These are phyloP conservation scores for Entelexis sorbosivorans DNA, from an alignment of 1,139 yeast genomes.

Conservation along the genomic window DNA sequence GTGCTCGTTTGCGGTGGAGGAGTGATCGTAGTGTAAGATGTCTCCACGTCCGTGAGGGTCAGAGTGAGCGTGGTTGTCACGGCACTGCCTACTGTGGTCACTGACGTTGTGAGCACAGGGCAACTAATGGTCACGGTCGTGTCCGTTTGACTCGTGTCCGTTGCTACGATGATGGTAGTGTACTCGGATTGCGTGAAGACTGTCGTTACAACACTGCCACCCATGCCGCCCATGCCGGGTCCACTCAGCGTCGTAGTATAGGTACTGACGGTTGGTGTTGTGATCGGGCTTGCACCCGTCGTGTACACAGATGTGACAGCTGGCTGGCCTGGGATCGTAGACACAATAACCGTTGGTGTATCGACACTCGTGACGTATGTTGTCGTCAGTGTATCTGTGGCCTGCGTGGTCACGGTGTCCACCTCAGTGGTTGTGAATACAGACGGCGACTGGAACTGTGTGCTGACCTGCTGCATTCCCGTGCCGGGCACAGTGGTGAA, in stretches of 20 bases:
- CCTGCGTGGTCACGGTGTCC: conserved; percentile 2
- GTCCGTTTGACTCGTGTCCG: conserved; percentile 9
- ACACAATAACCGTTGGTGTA: not conserved
- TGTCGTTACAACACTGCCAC: not conserved
- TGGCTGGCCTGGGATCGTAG: conserved; percentile 15
- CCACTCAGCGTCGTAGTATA: not conserved
- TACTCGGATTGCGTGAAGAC: conserved; percentile 15
- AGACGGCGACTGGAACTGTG: not conserved
- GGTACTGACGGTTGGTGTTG: not conserved
- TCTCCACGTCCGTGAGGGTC: conserved; percentile 7
- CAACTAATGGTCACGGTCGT: conserved; percentile 16
- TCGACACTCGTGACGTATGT: conserved; percentile 10
- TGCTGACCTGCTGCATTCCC: not conserved
- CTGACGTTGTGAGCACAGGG: conserved; percentile 15
- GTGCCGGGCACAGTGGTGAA: conserved; percentile 4
- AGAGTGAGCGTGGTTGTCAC: conserved; percentile 8
- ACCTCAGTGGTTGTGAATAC: conserved; percentile 3
- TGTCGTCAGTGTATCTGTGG: conserved; percentile 4
- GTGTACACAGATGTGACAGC: conserved; percentile 9
- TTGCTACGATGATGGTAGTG: conserved; percentile 12
- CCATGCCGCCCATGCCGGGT: not conserved
- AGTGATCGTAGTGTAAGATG: conserved; percentile 5
- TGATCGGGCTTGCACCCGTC: not conserved
- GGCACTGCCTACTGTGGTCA: conserved; percentile 5
- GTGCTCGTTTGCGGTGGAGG: not conserved